Base-by-base conservation (phyloP, 441 rosid genomes). In the Euphorbia schlechtendalii region DNA sequence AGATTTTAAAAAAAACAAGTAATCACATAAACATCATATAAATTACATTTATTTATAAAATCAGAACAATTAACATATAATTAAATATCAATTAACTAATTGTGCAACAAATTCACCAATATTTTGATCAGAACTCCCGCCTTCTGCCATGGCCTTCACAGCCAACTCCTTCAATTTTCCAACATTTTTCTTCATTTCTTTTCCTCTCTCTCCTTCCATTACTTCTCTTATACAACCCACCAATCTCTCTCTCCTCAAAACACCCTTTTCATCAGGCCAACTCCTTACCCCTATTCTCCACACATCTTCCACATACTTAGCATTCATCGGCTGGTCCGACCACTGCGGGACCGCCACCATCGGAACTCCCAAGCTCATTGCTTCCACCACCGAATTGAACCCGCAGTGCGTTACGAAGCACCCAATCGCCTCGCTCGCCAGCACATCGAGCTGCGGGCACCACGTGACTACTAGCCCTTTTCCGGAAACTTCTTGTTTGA, bases 351-450 rank as follows among this genome's bases (percentile, higher is more conserved):
- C 11, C 1, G 27, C 72, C 34, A 68, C 76, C 22, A 68, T 40
- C 20, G 71, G 77, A 20, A 73, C 73, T 46, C 77, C 75, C 13
- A 76, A 64, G 36, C 77, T 30, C 70, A 73, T 20, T 9, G 75
- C 75, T 59, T 74, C 78, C 24, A 72, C 1, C 1, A 58, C 53
- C 4, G 79, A 69, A 53, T 73, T 73, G 38, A 54, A 65, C 18
- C 73, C 70, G 45, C 67, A 65, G 8, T 65, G 77, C 9, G 74
- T 74, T 28, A 76, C 30, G 22, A 77, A 74, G 36, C 78, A 77
- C 34, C 78, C 76, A 0, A 59, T 21, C 8, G 78, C 30, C 9
- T 61, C 54, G n/a, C 69, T 74, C 2, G 67, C 60, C 20, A 77
- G 17, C 8, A 77, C 77, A 36, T 73, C 70, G 14, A 73, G 2